These are phyloP conservation scores for Tylopilus vinaceipallidus DNA, from an alignment of 768 basidiomycete genomes.

Conservation along the genomic window DNA sequence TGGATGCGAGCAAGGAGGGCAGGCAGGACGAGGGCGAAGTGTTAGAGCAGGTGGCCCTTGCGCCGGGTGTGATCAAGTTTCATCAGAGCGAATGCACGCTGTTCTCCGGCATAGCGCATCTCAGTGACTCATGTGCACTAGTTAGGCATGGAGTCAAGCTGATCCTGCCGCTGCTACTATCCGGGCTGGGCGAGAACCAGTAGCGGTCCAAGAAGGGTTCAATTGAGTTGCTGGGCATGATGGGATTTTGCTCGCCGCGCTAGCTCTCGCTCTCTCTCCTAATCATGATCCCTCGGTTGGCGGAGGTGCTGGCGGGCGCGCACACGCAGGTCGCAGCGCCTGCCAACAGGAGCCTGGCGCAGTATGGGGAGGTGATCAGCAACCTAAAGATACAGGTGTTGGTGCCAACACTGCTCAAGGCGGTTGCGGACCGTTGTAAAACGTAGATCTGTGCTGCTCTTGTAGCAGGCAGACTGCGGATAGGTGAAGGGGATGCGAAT, in stretches of 20 bases:
- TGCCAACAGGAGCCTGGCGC: slow-evolving; percentile 94
- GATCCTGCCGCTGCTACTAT: slow-evolving; percentile 84
- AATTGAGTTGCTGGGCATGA: slow-evolving; percentile 94
- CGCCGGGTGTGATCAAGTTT: slow-evolving; percentile 39
- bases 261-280: slow-evolving; percentile 94
- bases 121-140: background rate
- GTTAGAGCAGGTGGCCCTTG: slow-evolving; percentile 78
- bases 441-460: too few species aligned
- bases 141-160: slow-evolving; percentile 90
- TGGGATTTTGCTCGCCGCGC: slow-evolving; percentile 97
- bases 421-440: slow-evolving; percentile 97
- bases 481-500: too few species aligned
- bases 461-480: too few species aligned
- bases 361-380: slow-evolving; percentile 96
- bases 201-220: slow-evolving; percentile 98
- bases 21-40: slow-evolving; percentile 50
- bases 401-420: slow-evolving; percentile 87
- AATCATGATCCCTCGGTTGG: slow-evolving; percentile 94
- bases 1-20: slow-evolving; percentile 36
- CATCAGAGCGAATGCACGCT: slow-evolving; percentile 32
- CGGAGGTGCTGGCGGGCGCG: slow-evolving; percentile 92
- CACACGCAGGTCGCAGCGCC: slow-evolving; percentile 92
- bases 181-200: slow-evolving; percentile 94
- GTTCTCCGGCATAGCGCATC: slow-evolving; percentile 2
- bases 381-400: slow-evolving; percentile 96